These are phyloP conservation scores for Agaricus subrufescens DNA, from an alignment of 768 basidiomycete species.

Conservation along the genomic window DNA sequence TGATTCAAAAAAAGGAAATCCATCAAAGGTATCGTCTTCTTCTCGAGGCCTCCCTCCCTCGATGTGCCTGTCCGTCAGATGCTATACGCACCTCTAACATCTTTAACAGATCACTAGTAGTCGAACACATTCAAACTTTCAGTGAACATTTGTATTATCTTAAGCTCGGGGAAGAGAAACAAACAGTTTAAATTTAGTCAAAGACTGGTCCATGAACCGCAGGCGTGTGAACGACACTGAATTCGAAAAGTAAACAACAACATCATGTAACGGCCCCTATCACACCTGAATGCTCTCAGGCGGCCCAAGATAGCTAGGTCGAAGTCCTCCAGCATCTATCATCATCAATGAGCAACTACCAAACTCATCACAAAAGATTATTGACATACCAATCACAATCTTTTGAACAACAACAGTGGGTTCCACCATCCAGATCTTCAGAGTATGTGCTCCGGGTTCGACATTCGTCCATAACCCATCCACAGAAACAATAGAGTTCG, in stretches of 20 bases:
- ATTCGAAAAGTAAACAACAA: not conserved
- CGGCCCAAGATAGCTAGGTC: conserved; percentile 57
- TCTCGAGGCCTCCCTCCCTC: too few relatives aligned
- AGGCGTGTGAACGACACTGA: not conserved
- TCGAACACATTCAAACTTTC: too few relatives aligned
- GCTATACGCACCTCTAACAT: too few relatives aligned
- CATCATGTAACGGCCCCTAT: not conserved
- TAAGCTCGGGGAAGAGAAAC: not conserved
- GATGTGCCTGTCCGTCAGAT: too few relatives aligned
- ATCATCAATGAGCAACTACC: not conserved
- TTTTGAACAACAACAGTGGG: conserved; percentile 58
- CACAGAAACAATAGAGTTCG: conserved; percentile 44
- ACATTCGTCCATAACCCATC: conserved; percentile 33
- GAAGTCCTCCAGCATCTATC: conserved; percentile 52
- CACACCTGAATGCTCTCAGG: conserved; percentile 45
- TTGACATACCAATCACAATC: conserved; percentile 47
- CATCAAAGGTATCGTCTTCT: not conserved
- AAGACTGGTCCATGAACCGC: too few relatives aligned
- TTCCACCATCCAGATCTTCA: conserved; percentile 58
- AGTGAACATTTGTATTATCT: not conserved
- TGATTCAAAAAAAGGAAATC: not conserved
- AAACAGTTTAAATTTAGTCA: too few relatives aligned
- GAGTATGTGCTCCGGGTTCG: conserved; percentile 50
- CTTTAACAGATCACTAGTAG: too few relatives aligned
- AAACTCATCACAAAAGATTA: not conserved